Evolutionary conservation across 164 flowering plant species (phyloP), one percentile per base, ranked within the genome.

Genomic region (Aristolochia contorta): DNA sequence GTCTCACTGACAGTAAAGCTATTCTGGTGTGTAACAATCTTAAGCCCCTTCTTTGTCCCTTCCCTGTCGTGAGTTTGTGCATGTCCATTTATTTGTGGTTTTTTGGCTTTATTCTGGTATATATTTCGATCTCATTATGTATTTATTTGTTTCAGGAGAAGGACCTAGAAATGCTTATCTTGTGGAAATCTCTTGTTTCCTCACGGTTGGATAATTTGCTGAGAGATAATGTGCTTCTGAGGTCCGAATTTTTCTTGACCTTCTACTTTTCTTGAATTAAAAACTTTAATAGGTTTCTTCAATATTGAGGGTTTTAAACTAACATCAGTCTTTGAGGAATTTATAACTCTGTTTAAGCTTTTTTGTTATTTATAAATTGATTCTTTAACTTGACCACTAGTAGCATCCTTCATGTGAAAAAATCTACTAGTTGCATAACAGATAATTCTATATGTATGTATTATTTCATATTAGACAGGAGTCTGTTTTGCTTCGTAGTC

Each of bases 151-250:
- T 67, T 61, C 86, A 94, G 97, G 74, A 64, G 25, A 82, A 84
- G 72, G 93, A 88, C 63, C 73, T 90, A 52, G 72, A 47, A 47
- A 88, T 84, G 48, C 82, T 94, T 48, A 23, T 70, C 58, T 65
- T 84, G 21, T 90, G 97, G 99, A 84, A 86, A 79, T 82, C 86
- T 32, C 69, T 66, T 33, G 79, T 86, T 78, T 86, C 91, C 53
- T 21, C 49, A 43, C 88, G 84, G 77, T 59, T 94, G 78, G 83
- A 83, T 61, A 71, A 59, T 56, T 49, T 93, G 32, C 37, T 77
- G 45, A 75, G 57, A 65, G 87, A 86, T 61, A 86, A 82, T 70
- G 74, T 73, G 52, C 33, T 77, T 65, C 93, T 93, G 85, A 93
- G 99, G 99, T 93, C 50, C 4, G 54, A 54, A 10, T 60, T 61